Base-by-base conservation (phyloP, 345 rosid species). In the Citrus maxima region DNA sequence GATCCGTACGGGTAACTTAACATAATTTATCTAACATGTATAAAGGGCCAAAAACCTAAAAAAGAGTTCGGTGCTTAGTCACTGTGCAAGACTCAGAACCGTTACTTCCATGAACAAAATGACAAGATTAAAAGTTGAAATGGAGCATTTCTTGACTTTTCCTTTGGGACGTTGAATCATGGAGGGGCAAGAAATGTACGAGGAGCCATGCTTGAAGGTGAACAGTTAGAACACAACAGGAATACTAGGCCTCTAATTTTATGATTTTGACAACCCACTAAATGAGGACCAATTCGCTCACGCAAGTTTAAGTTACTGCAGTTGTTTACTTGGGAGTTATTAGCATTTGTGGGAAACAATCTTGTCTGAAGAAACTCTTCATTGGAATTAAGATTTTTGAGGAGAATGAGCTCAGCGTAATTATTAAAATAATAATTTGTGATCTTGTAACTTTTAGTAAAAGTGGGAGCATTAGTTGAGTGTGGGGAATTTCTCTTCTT, bases 341-440 rank as follows among this genome's bases (percentile, higher is more conserved):
- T 32, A 40, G 19, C 19, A 14, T 18, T 66, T 4, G 65, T 76
- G 79, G 79, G 64, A 65, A 70, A 8, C 72, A 13, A 70, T 77
- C 60, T 58, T 66, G 72, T 75, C n/a, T 4, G 67, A 74, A 67
- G 14, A 28, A 61, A 62, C 13, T 64, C 46, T 22, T 73, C 25
- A 55, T 2, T 22, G 54, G 54, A 72, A 63, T 59, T 74, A 67
- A 21, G 30, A 22, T 16, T 21, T 21, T 49, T 60, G 79, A 27
- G 77, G 79, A 67, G 51, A 38, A 60, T 83, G 80, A 77, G 63
- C 78, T 83, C 81, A 80, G 61, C 77, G 51, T 51, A 8, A 62
- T 32, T 40, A 74, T 38, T 66, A 38, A 28, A 62, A 54, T 62
- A 34, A 46, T 46, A 46, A 46, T 12, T 55, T 49, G 16, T 35